Evolutionary conservation across 768 basidiomycete species (phyloP), one percentile per base, ranked within the genome.

Genomic region (Calvatia gigantea): DNA sequence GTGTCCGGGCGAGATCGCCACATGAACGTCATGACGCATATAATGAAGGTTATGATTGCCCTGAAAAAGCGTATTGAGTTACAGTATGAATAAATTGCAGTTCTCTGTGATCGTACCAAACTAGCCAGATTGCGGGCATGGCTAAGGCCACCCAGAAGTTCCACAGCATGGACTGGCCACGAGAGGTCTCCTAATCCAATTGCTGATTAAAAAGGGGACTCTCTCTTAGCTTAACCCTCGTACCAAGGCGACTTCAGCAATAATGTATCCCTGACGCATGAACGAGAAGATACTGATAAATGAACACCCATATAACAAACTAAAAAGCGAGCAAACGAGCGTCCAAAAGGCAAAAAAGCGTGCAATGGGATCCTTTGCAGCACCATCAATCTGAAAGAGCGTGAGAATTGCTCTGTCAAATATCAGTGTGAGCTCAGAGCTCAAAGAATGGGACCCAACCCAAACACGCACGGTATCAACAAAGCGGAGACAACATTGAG

Each of bases 61-160:
- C n/a, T n/a, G n/a, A n/a, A n/a, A n/a, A n/a, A n/a, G n/a, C n/a
- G n/a, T n/a, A n/a, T n/a, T n/a, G n/a, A n/a, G n/a, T n/a, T n/a
- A n/a, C n/a, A n/a, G n/a, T n/a, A n/a, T n/a, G n/a, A n/a, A n/a
- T n/a, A n/a, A n/a, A n/a, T n/a, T n/a, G n/a, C n/a, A n/a, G n/a
- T n/a, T n/a, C n/a, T n/a, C n/a, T n/a, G n/a, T n/a, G n/a, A n/a
- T n/a, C 66, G 17, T 50, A 81, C 83, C 83, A 86, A 2, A 82
- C 73, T 33, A 86, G 75, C 82, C 83, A 86, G 17, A 84, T 60
- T 1, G 74, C 80, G 0, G 85, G 85, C 70, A 83, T 75, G 0
- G 83, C 80, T 21, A 86, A 70, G n/a, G 86, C 56, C 1, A 85
- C 77, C 83, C 85, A 85, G 15, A 86, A 78, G 54, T 86, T 87